phyloP scores from a whole-genome alignment of 495 filamentous ascomycete genomes.

The Penicillium odoratum region DNA sequence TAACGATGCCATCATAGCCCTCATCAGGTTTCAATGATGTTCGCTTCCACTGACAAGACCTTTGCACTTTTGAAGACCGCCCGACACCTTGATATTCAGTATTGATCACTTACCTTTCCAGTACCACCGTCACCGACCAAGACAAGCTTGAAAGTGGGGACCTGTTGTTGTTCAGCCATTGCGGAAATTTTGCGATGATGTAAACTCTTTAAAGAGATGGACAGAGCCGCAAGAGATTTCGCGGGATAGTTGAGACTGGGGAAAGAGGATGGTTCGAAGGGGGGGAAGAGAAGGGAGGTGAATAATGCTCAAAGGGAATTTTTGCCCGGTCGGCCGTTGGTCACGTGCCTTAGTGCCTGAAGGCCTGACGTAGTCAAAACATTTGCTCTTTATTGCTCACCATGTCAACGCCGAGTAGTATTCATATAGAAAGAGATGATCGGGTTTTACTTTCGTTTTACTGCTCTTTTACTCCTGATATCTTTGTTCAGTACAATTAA shows the following conservation, averaged over 20 bases:
- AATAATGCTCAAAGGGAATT: slow-evolving; percentile 44
- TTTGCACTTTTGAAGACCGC: not conserved
- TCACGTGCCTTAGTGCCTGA: slow-evolving; percentile 44
- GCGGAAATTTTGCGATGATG: slow-evolving; percentile 35
- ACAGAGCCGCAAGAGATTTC: not conserved
- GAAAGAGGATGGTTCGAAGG: slow-evolving; percentile 12
- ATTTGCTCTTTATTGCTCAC: not conserved
- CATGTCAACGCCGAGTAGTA: not conserved
- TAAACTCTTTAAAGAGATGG: slow-evolving; percentile 7
- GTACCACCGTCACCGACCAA: slow-evolving; percentile 99
- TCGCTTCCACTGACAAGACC: not conserved
- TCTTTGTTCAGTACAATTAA: not conserved
- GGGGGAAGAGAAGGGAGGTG: slow-evolving; percentile 23
- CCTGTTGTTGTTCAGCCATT: slow-evolving; percentile 61
- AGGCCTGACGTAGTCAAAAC: slow-evolving; percentile 26
- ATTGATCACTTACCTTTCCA: slow-evolving; percentile 75
- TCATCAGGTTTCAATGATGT: slow-evolving; percentile 7
- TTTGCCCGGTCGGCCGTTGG: slow-evolving; percentile 40
- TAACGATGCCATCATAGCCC: slow-evolving; percentile 7
- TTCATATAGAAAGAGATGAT: no score
- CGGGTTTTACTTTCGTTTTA: no score
- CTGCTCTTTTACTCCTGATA: not conserved
- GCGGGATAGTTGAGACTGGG: slow-evolving; percentile 11
- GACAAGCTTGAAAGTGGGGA: slow-evolving; percentile 97
- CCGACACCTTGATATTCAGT: slow-evolving; percentile 11